These are phyloP conservation scores for Jamesozyma lodderae DNA, from an alignment of 805 yeast species.

Conservation along the genomic window DNA sequence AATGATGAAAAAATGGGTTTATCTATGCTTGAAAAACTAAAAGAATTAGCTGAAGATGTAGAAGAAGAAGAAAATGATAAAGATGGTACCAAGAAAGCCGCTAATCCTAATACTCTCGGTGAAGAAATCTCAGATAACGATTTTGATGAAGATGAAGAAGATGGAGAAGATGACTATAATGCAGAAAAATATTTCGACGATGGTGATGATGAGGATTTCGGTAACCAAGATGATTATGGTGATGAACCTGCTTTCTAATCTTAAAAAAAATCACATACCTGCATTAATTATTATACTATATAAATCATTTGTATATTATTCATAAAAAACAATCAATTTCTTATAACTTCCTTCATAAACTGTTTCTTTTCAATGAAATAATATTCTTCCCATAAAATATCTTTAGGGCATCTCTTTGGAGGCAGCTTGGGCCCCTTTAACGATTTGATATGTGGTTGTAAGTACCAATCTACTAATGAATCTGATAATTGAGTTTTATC, in stretches of 20 bases:
- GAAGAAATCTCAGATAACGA: constrained; percentile 37
- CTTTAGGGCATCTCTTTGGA: constrained; percentile 16
- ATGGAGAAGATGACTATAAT: constrained; percentile 44
- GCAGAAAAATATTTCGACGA: constrained; percentile 41
- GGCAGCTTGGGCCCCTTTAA: constrained; percentile 13
- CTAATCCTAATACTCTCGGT: constrained; percentile 18
- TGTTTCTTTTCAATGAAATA: constrained; percentile 6
- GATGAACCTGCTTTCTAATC: constrained; percentile 53
- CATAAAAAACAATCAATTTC: neutral
- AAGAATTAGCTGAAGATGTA: constrained; percentile 40
- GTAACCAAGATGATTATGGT: constrained; percentile 16
- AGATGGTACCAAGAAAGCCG: constrained; percentile 8
- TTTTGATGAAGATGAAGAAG: constrained; percentile 53
- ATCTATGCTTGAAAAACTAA: constrained; percentile 40
- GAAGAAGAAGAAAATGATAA: constrained; percentile 31
- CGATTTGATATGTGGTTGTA: constrained; percentile 8
- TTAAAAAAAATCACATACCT: no score
- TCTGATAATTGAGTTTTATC: constrained; percentile 1
- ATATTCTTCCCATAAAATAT: constrained; percentile 20
- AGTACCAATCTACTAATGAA: constrained; percentile 9
- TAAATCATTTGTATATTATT: neutral
- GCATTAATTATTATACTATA: neutral
- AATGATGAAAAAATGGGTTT: constrained; percentile 25
- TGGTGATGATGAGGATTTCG: constrained; percentile 38
- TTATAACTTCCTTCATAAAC: neutral